These are phyloP conservation scores for Rhizophlyctis rosea DNA, from an alignment of 192 early-diverging fungal genomes.

Conservation along the genomic window DNA sequence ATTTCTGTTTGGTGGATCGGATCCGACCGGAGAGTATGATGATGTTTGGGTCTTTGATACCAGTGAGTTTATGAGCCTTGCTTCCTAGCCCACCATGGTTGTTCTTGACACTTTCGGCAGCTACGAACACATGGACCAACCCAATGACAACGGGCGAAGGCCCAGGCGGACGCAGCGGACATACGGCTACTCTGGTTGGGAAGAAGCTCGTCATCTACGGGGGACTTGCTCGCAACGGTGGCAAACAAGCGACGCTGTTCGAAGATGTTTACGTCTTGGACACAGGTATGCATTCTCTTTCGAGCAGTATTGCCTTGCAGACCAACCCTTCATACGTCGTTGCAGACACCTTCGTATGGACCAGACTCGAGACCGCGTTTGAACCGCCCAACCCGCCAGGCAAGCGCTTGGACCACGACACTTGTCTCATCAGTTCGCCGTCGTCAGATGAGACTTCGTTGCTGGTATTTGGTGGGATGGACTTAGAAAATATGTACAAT, in stretches of 20 bases:
- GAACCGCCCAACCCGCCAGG: constrained; percentile 20
- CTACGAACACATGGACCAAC: constrained; percentile 16
- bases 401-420: constrained; percentile 20
- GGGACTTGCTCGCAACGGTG: constrained; percentile 11
- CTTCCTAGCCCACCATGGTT: not conserved
- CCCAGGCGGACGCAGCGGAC: constrained; percentile 16
- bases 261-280: constrained; percentile 25
- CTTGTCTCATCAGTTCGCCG: constrained; percentile 6
- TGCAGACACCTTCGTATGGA: constrained; percentile 13
- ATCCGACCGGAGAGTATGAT: constrained; percentile 6
- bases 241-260: constrained; percentile 13
- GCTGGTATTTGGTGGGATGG: constrained; percentile 30
- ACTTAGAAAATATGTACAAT: constrained; percentile 27
- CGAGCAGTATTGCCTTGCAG: too few species aligned
- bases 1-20: constrained; percentile 33
- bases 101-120: constrained; percentile 10
- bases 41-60: constrained; percentile 41
- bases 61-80: not conserved
- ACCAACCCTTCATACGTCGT: too few species aligned
- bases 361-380: constrained; percentile 13
- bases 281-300: constrained; percentile 18
- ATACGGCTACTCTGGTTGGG: constrained; percentile 17
- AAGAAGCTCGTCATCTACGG: constrained; percentile 16
- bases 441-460: not conserved
- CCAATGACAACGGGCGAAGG: constrained; percentile 11